Evolutionary conservation across 768 basidiomycete genomes (phyloP).

Genomic region (Boletales sp.): DNA sequence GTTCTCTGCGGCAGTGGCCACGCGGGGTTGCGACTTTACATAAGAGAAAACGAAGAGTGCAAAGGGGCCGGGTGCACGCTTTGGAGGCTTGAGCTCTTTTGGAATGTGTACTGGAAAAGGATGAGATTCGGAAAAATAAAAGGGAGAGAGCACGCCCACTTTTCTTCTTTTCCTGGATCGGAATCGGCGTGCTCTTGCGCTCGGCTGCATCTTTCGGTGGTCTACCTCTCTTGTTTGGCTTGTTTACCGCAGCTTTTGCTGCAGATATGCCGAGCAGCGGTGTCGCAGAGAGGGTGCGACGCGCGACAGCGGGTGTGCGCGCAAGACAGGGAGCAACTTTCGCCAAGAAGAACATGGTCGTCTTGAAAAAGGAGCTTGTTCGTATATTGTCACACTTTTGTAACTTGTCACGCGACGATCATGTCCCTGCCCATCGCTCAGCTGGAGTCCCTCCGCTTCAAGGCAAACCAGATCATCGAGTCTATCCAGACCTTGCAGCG

Average conservation of each 20-base stretch:
- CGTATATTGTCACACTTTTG: conserved; percentile 11
- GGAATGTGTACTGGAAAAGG: conserved; percentile 12
- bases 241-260: conserved; percentile 1
- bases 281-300: conserved; percentile 27
- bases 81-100: conserved; percentile 23
- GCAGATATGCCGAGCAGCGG: conserved; percentile 7
- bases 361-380: neutral
- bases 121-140: conserved; percentile 2
- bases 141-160: conserved; percentile 8
- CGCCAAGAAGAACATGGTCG: conserved; percentile 11
- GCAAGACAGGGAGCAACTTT: neutral
- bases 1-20: neutral
- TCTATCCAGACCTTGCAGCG: conserved; percentile 45
- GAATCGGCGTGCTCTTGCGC: neutral
- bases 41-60: conserved; percentile 22
- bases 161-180: neutral
- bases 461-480: conserved; percentile 65
- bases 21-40: conserved; percentile 1
- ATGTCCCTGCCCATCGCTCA: no score
- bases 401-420: conserved; percentile 12
- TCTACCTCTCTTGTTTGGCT: conserved; percentile 4
- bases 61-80: conserved; percentile 24
- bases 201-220: neutral
- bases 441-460: no score
- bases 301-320: conserved; percentile 10